Conservation (phyloP, 176 grass and related monocot species). For the Oryza glaberrima region DNA sequence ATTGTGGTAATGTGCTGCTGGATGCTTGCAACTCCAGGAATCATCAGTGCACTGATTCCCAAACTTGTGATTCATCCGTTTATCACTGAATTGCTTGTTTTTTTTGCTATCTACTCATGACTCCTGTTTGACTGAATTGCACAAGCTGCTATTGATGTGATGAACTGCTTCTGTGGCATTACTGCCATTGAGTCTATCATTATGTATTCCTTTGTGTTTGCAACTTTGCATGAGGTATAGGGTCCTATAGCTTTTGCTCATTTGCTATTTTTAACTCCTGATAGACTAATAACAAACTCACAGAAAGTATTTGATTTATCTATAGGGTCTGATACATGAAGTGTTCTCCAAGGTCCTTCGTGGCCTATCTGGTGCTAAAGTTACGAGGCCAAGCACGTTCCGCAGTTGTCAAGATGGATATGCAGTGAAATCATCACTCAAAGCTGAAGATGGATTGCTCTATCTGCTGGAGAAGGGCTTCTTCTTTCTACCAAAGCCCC, state of each 20-base stretch:
- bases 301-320: slow-evolving; percentile 16
- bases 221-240: neutral
- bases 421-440: slow-evolving; percentile 98
- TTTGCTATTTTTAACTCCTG: slow-evolving; percentile 10
- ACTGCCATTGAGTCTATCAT: neutral
- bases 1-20: neutral
- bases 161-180: neutral
- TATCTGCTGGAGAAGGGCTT: slow-evolving; percentile 99
- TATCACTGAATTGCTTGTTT: neutral
- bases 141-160: neutral
- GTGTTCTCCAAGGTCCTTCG: slow-evolving; percentile 92
- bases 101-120: neutral
- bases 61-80: neutral
- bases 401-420: slow-evolving; percentile 94
- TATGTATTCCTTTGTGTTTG: neutral
- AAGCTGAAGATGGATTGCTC: slow-evolving; percentile 96
- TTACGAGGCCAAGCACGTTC: slow-evolving; percentile 84
- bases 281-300: slow-evolving; percentile 9
- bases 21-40: neutral
- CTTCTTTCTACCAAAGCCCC: slow-evolving; percentile 98
- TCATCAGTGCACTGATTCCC: slow-evolving; percentile 2
- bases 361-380: slow-evolving; percentile 91
- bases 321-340: slow-evolving; percentile 86
- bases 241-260: neutral
- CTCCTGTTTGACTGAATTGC: neutral